Conservation (phyloP, 2,329 filamentous ascomycete genomes). For the Berkeleyomyces basicola region DNA sequence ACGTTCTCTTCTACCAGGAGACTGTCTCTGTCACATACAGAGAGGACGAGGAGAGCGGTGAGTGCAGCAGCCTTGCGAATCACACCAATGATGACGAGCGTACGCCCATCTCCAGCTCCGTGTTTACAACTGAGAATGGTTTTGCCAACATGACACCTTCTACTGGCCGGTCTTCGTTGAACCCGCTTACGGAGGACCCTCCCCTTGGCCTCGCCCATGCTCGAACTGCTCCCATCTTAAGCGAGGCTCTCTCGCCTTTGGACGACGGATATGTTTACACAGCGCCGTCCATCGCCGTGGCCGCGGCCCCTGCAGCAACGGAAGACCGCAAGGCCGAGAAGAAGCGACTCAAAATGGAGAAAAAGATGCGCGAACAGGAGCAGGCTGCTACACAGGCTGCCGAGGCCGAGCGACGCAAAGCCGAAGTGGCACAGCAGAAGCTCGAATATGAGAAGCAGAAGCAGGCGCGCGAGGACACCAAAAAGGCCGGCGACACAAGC, state of each 20-base stretch:
- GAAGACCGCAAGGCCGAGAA: constrained; percentile 30
- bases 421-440: constrained; percentile 31
- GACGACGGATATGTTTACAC: not conserved
- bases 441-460: not conserved
- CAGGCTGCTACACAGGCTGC: constrained; percentile 36
- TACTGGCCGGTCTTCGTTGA: constrained; percentile 3
- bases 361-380: constrained; percentile 30
- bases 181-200: constrained; percentile 22
- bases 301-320: constrained; percentile 1
- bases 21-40: constrained; percentile 45
- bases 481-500: constrained; percentile 48
- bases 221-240: constrained; percentile 38
- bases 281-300: not conserved
- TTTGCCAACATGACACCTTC: constrained; percentile 21
- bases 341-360: constrained; percentile 18
- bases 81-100: not conserved
- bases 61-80: not conserved
- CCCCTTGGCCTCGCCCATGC: constrained; percentile 49
- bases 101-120: not conserved
- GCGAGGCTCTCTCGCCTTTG: not conserved
- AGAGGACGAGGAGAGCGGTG: constrained; percentile 19
- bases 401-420: constrained; percentile 40
- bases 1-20: constrained; percentile 96
- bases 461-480: constrained; percentile 42
- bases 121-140: not conserved